Evolutionary conservation across 352 stramenopile species (phyloP).

Genomic region (Phytophthora vignae): DNA sequence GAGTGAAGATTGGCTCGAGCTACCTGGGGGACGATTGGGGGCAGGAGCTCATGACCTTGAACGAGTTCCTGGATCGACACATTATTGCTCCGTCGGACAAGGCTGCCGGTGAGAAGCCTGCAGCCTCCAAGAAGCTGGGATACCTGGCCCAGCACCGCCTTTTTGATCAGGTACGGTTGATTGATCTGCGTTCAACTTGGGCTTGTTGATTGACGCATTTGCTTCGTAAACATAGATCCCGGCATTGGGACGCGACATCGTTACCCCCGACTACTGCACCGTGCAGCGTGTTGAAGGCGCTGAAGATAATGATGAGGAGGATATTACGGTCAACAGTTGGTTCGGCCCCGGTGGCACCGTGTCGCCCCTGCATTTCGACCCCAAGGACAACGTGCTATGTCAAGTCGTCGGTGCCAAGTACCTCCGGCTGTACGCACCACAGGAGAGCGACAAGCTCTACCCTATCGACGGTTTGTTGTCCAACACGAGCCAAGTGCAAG

Average conservation of each 20-base stretch:
- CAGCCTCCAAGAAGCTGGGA: conserved; percentile 35
- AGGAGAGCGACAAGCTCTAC: conserved; percentile 80
- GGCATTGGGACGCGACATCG: conserved; percentile 77
- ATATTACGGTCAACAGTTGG: conserved; percentile 89
- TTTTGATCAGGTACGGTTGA: conserved; percentile 84
- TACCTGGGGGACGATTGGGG: conserved; percentile 85
- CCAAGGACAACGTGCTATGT: conserved; percentile 91
- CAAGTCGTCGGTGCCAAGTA: conserved; percentile 90
- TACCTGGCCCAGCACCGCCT: conserved; percentile 92
- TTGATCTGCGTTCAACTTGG: neutral
- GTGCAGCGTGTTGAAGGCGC: conserved; percentile 54
- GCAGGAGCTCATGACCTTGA: conserved; percentile 84
- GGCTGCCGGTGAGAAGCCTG: neutral
- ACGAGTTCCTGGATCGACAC: conserved; percentile 75
- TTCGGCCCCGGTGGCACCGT: conserved; percentile 84
- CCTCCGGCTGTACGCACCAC: conserved; percentile 77
- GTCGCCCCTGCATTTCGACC: conserved; percentile 90
- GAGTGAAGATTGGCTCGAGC: conserved; percentile 71
- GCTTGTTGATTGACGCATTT: conserved; percentile 16
- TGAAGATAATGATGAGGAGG: conserved; percentile 57
- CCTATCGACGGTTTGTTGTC: conserved; percentile 82
- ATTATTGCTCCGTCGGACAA: conserved; percentile 8
- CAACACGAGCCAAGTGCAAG: conserved; percentile 86
- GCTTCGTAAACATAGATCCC: conserved; percentile 66
- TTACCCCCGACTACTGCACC: conserved; percentile 90